These are phyloP conservation scores for Aspergillus asperescens DNA, from an alignment of 495 filamentous ascomycete genomes.

Conservation along the genomic window DNA sequence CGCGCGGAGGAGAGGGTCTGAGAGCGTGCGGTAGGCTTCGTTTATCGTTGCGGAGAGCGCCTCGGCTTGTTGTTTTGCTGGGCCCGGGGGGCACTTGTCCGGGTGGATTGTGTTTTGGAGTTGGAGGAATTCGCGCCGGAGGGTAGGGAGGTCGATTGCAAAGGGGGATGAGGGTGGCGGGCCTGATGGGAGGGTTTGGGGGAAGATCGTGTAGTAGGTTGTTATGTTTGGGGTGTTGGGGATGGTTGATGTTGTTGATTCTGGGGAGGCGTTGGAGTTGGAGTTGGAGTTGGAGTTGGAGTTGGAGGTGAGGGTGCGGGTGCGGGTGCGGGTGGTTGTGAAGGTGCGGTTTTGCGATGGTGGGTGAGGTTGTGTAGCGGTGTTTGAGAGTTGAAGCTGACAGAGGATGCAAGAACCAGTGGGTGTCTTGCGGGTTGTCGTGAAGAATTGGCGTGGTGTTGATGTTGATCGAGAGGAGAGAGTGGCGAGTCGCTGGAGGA, in stretches of 20 bases:
- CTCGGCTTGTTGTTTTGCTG: constrained; percentile 59
- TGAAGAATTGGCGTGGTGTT: background rate
- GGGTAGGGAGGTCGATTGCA: constrained; percentile 55
- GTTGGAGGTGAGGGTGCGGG: background rate
- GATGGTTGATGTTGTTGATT: constrained; percentile 9
- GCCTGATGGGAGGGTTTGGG: constrained; percentile 68
- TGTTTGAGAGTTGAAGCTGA: background rate
- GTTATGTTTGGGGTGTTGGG: constrained; percentile 35
- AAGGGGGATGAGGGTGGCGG: constrained; percentile 77
- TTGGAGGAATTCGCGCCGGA: constrained; percentile 80
- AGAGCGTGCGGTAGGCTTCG: constrained; percentile 79
- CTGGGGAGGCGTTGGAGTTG: background rate
- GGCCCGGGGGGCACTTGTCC: constrained; percentile 59
- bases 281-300: constrained; percentile 8
- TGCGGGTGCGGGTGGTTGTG: background rate
- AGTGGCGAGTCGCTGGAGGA: constrained; percentile 11
- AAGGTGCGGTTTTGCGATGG: background rate
- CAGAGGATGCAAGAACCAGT: constrained; percentile 5
- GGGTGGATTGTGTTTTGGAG: constrained; percentile 78
- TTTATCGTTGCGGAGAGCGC: constrained; percentile 74
- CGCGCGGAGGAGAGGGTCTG: constrained; percentile 67
- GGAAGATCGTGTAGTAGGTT: constrained; percentile 85
- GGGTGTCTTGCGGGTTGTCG: background rate
- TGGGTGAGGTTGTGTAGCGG: background rate
- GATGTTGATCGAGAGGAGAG: background rate